Base-by-base conservation (phyloP, 2,329 filamentous ascomycete genomes). In the Sporothrix schenckii region DNA sequence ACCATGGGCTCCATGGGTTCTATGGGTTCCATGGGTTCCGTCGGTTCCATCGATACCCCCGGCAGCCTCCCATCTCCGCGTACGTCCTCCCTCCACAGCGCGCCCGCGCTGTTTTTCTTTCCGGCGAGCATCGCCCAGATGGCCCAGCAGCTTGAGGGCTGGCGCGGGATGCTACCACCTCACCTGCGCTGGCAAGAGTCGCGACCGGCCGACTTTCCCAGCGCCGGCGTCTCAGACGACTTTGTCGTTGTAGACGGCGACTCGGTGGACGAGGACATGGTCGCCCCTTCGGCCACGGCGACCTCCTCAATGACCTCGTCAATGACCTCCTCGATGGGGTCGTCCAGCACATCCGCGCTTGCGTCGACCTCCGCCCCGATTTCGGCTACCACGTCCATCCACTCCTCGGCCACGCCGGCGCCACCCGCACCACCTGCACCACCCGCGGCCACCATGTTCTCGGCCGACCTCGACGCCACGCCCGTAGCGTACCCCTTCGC, bases 121-220 rank as follows among this genome's bases (percentile, higher is more conserved):
- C 77, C 81, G 1, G 77, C 76, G 13, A 81, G 83, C 2, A 82
- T 88, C 68, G 83, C 82, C 61, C 83, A 86, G 68, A 81, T 88
- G 69, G 82, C 83, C 2, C 78, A 80, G 11, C 84, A 88, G 73
- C 82, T 89, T 2, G 83, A 86, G 11, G 82, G 85, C 72, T 89
- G 87, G 87, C 83, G 86, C 44, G 81, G 81, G 11, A 80, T 88
- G 74, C 80, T 89, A 5, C 87, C 87, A 3, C 76, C 76, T 4
- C 79, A 83, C 63, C 77, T 89, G 13, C 83, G 87, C 73, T 89
- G 87, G 87, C 79, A 81, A n/a, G 87, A 88, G 74, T 81, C 81
- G 16, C 81, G 83, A 66, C 81, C 82, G 4, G 79, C 81, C 21
- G 79, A 80, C 27, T 84, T 84, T 71, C 79, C 80, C 10, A 75